Conservation (phyloP, 768 basidiomycete species). For the Kwoniella europaea region DNA sequence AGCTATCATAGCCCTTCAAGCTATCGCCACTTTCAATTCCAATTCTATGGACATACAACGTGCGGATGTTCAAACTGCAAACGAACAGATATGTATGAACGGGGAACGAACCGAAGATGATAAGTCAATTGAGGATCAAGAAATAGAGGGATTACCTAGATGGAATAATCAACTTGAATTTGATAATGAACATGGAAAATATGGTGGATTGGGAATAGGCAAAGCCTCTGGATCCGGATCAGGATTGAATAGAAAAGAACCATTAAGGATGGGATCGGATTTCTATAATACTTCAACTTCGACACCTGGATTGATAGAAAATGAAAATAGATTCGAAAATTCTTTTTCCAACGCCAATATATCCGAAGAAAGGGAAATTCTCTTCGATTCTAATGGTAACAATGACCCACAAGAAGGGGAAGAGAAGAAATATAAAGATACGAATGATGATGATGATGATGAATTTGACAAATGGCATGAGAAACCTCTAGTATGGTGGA, state of each 20-base stretch:
- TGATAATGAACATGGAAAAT: background rate
- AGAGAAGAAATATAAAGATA: conserved; percentile 8
- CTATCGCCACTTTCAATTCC: conserved; percentile 87
- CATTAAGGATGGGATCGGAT: conserved; percentile 45
- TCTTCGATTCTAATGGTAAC: conserved; percentile 6
- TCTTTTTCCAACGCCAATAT: conserved; percentile 32
- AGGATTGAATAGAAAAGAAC: conserved; percentile 25
- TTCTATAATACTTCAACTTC: conserved; percentile 40
- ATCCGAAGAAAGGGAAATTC: background rate
- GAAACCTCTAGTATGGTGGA: conserved; percentile 29
- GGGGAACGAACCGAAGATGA: no score
- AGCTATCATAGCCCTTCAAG: conserved; percentile 77
- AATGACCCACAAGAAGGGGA: conserved; percentile 3
- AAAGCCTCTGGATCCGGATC: conserved; percentile 22
- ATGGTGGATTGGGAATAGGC: conserved; percentile 22
- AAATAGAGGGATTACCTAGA: background rate
- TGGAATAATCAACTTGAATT: conserved; percentile 10
- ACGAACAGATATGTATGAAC: conserved; percentile 1
- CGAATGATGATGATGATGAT: background rate
- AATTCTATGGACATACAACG: conserved; percentile 70
- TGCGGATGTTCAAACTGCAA: conserved; percentile 65
- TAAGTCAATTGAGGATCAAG: no score
- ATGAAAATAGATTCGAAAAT: conserved; percentile 42
- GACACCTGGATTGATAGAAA: conserved; percentile 20
- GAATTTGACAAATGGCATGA: conserved; percentile 11